Evolutionary conservation across 768 basidiomycete genomes (phyloP).

Genomic region (Tricholoma furcatifolium): DNA sequence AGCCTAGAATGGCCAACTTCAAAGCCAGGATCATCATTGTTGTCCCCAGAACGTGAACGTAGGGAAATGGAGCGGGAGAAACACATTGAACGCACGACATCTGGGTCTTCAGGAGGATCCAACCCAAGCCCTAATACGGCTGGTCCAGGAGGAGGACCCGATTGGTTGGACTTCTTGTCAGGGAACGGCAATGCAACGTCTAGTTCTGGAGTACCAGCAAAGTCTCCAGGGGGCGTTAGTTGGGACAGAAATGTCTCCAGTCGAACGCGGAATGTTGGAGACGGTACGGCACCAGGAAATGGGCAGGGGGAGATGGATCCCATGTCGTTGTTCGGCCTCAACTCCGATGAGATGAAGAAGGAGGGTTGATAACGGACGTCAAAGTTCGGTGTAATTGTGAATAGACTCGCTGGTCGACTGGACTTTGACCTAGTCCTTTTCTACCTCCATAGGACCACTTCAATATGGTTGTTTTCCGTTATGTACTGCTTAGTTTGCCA

Average conservation of each 20-base stretch:
- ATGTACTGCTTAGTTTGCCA: too few relatives aligned
- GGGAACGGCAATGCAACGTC: background rate
- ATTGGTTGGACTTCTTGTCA: slow-evolving; percentile 12
- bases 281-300: background rate
- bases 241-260: slow-evolving; percentile 7
- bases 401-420: too few relatives aligned
- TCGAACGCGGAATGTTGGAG: background rate
- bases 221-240: background rate
- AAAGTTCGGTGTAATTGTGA: too few relatives aligned
- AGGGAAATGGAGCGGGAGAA: slow-evolving; percentile 1
- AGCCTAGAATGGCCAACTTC: slow-evolving; percentile 8
- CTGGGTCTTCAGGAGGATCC: slow-evolving; percentile 4
- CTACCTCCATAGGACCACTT: too few relatives aligned
- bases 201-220: background rate
- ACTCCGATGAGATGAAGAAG: slow-evolving; percentile 7
- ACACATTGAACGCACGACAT: background rate
- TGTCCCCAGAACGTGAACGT: slow-evolving; percentile 2
- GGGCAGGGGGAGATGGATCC: slow-evolving; percentile 3
- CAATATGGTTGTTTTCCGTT: too few relatives aligned
- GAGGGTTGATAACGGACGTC: slow-evolving; percentile 3
- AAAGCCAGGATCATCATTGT: background rate
- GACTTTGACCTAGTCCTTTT: too few relatives aligned
- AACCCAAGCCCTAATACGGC: background rate
- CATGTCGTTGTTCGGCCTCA: slow-evolving; percentile 7
- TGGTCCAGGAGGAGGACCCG: slow-evolving; percentile 5